phyloP scores from a whole-genome alignment of 495 filamentous ascomycete genomes.

The Trypethelium eluteriae region DNA sequence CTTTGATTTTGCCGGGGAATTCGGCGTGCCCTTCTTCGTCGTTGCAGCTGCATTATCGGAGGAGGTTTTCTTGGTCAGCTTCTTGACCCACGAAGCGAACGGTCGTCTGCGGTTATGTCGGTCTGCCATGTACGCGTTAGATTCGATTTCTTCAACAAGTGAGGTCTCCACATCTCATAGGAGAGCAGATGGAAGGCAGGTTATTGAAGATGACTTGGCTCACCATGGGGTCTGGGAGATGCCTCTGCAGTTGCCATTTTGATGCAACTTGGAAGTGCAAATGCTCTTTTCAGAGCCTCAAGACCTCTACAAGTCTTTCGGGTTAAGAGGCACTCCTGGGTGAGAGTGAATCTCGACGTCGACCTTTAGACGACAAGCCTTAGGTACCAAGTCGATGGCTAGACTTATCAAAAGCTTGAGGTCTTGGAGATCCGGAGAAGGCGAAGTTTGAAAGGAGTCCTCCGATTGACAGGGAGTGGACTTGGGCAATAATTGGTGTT shows the following conservation, averaged over 20 bases:
- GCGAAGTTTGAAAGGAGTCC: too few relatives aligned
- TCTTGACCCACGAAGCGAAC: conserved; percentile 91
- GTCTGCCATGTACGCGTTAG: conserved; percentile 37
- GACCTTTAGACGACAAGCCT: neutral
- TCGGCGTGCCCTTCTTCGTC: conserved; percentile 41
- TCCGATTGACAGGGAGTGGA: too few relatives aligned
- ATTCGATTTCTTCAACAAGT: neutral
- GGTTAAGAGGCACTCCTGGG: neutral
- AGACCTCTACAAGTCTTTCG: neutral
- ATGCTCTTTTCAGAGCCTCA: neutral
- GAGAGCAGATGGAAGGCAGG: neutral
- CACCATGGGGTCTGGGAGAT: conserved; percentile 59
- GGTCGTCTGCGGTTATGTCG: conserved; percentile 68
- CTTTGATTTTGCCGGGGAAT: conserved; percentile 46
- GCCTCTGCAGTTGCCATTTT: conserved; percentile 64
- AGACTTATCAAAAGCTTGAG: too few relatives aligned
- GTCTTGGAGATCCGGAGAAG: too few relatives aligned
- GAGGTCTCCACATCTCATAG: too few relatives aligned
- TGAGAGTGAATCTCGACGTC: neutral
- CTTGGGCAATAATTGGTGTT: too few relatives aligned
- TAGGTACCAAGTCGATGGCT: too few relatives aligned
- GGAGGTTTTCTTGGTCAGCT: conserved; percentile 63
- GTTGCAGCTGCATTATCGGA: conserved; percentile 40
- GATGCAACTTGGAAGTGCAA: neutral
- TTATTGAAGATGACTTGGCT: conserved; percentile 22